These are phyloP conservation scores for Pseudoperonospora humuli DNA, from an alignment of 352 stramenopile genomes.

Conservation along the genomic window DNA sequence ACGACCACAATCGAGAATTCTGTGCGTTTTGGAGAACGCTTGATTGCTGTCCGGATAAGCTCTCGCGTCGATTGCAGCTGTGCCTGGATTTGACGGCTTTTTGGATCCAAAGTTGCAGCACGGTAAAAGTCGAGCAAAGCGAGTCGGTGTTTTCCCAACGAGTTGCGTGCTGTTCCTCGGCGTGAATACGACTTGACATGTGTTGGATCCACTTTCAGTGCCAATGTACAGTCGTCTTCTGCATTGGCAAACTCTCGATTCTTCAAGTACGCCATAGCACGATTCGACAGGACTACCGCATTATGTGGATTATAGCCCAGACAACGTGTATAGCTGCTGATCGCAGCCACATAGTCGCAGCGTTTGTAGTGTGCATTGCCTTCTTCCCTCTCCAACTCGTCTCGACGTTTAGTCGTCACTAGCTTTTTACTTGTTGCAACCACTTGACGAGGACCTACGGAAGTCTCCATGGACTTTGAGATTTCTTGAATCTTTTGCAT, in stretches of 20 bases:
- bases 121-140: slow-evolving; percentile 79
- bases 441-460: slow-evolving; percentile 1
- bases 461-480: background rate
- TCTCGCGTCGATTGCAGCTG: slow-evolving; percentile 60
- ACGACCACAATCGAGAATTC: slow-evolving; percentile 44
- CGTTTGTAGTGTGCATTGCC: slow-evolving; percentile 89
- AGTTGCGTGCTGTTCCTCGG: slow-evolving; percentile 80
- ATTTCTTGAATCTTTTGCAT: background rate
- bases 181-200: slow-evolving; percentile 85
- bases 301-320: slow-evolving; percentile 69
- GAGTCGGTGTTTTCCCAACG: slow-evolving; percentile 75
- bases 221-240: slow-evolving; percentile 86
- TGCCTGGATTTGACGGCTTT: slow-evolving; percentile 57
- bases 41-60: slow-evolving; percentile 56
- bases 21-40: slow-evolving; percentile 45
- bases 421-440: slow-evolving; percentile 2
- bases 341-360: slow-evolving; percentile 79
- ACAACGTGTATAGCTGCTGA: slow-evolving; percentile 85
- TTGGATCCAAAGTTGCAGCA: slow-evolving; percentile 53
- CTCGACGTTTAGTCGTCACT: slow-evolving; percentile 23
- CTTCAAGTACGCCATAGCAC: slow-evolving; percentile 86
- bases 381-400: slow-evolving; percentile 81
- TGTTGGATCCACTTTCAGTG: slow-evolving; percentile 62
- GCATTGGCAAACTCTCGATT: slow-evolving; percentile 80
- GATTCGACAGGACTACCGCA: slow-evolving; percentile 81